Conservation (phyloP, 2,329 filamentous ascomycete genomes). For the Paecilomyces niveus region DNA sequence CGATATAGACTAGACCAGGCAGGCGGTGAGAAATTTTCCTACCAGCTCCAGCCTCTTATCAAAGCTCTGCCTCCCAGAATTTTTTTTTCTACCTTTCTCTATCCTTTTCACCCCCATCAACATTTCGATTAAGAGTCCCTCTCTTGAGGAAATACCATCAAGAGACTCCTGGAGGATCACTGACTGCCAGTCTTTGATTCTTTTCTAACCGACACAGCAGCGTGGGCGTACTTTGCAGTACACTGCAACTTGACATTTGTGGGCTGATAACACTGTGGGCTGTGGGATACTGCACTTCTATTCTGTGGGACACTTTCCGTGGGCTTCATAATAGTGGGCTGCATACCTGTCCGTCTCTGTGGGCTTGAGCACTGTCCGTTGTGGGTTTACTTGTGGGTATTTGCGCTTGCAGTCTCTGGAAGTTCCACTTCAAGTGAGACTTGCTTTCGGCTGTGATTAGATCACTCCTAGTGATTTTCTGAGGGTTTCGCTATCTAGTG, state of each 20-base stretch:
- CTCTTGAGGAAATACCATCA: neutral
- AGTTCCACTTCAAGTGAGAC: constrained; percentile 9
- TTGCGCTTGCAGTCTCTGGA: constrained; percentile 16
- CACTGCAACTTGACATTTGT: constrained; percentile 27
- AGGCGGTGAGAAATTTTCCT: constrained; percentile 20
- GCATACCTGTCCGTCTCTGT: constrained; percentile 37
- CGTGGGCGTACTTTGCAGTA: constrained; percentile 26
- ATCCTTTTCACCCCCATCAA: constrained; percentile 10
- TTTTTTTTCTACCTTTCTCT: constrained; percentile 16
- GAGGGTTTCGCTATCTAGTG: constrained; percentile 14
- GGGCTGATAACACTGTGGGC: constrained; percentile 28
- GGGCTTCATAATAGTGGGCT: constrained; percentile 35
- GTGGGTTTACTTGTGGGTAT: constrained; percentile 35
- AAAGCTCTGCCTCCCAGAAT: constrained; percentile 18
- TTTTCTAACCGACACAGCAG: constrained; percentile 23
- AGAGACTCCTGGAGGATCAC: neutral
- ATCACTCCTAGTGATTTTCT: constrained; percentile 22
- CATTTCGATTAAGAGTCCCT: constrained; percentile 2
- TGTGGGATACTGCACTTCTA: constrained; percentile 32
- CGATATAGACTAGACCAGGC: neutral
- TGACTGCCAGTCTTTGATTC: constrained; percentile 4
- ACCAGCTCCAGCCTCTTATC: constrained; percentile 25
- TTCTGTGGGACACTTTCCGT: constrained; percentile 34
- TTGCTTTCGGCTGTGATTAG: constrained; percentile 23
- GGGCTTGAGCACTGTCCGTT: constrained; percentile 37